Percentiles rank a stretch among this genome's conserved stretches.
phyloP scores from a whole-genome alignment of 1,284 basidiomycete species.

The Moesziomyces aphidis region DNA sequence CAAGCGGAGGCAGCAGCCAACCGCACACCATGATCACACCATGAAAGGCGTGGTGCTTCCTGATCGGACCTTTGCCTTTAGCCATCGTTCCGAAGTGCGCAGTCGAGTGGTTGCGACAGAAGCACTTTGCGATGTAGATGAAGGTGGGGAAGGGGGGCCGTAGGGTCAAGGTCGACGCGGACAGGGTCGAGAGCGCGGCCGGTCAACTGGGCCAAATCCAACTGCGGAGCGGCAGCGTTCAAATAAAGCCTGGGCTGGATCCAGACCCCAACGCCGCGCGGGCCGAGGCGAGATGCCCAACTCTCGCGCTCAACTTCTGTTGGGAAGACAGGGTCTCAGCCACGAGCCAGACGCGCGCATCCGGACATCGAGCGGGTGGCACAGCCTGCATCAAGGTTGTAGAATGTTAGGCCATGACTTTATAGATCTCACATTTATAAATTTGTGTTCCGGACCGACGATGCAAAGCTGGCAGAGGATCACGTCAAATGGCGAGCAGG shows the following conservation, averaged over 20 bases:
- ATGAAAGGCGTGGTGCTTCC: slow-evolving; percentile 81
- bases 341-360: too few species aligned
- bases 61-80: slow-evolving; percentile 37
- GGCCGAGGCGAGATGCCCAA: too few species aligned
- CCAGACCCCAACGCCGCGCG: too few species aligned
- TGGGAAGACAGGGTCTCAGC: too few species aligned
- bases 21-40: slow-evolving; percentile 73
- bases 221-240: too few species aligned
- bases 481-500: slow-evolving; percentile 16
- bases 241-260: too few species aligned
- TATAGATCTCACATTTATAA: slow-evolving; percentile 3
- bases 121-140: background rate
- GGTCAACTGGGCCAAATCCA: too few species aligned
- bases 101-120: background rate
- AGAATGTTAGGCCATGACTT: background rate
- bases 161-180: background rate
- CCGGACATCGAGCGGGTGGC: too few species aligned
- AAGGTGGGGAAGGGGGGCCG: background rate
- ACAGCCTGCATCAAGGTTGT: too few species aligned
- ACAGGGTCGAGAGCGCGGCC: too few species aligned
- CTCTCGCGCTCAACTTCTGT: too few species aligned
- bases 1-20: slow-evolving; percentile 68
- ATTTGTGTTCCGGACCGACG: background rate
- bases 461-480: slow-evolving; percentile 16
- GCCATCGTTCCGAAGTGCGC: slow-evolving; percentile 16